phyloP scores from a whole-genome alignment of 192 early-diverging fungal species.

The Coemansia sp. region DNA sequence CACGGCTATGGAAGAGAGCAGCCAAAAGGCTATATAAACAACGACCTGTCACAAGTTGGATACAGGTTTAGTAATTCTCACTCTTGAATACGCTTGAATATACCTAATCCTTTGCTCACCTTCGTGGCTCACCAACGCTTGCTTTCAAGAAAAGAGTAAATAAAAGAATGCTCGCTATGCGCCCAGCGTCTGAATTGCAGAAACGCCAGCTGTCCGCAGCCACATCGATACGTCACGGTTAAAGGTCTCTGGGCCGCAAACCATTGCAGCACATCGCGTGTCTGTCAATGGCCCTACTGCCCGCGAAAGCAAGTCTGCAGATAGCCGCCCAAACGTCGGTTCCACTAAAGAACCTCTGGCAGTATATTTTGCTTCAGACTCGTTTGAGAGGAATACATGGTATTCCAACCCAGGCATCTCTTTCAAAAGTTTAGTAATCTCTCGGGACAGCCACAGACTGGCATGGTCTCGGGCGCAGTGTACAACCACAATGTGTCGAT shows the following conservation, averaged over 20 bases:
- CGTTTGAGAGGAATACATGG: constrained; percentile 22
- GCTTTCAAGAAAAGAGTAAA: constrained; percentile 6
- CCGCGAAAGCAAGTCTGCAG: not conserved
- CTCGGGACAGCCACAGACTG: constrained; percentile 20
- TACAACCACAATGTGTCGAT: constrained; percentile 18
- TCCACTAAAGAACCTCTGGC: not conserved
- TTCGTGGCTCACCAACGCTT: too few species aligned
- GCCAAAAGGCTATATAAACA: too few species aligned
- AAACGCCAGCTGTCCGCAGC: constrained; percentile 17
- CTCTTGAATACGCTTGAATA: too few species aligned
- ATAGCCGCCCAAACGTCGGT: not conserved
- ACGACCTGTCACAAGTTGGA: too few species aligned
- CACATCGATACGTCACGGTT: constrained; percentile 29
- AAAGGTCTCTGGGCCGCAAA: constrained; percentile 42
- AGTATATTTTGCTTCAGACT: not conserved
- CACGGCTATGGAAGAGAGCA: too few species aligned
- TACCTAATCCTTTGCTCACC: too few species aligned
- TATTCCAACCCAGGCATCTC: constrained; percentile 22
- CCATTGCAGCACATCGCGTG: constrained; percentile 17
- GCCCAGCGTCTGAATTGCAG: constrained; percentile 19
- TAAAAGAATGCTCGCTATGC: not conserved
- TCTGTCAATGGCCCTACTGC: not conserved
- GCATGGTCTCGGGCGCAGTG: constrained; percentile 31
- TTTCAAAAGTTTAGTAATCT: constrained; percentile 5
- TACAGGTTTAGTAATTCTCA: too few species aligned